A percentile compares a stretch with the other conserved stretches of the same genome.
These are phyloP conservation scores for Ministeria vibrans DNA, from an alignment of 78 protist genomes.

Conservation along the genomic window DNA sequence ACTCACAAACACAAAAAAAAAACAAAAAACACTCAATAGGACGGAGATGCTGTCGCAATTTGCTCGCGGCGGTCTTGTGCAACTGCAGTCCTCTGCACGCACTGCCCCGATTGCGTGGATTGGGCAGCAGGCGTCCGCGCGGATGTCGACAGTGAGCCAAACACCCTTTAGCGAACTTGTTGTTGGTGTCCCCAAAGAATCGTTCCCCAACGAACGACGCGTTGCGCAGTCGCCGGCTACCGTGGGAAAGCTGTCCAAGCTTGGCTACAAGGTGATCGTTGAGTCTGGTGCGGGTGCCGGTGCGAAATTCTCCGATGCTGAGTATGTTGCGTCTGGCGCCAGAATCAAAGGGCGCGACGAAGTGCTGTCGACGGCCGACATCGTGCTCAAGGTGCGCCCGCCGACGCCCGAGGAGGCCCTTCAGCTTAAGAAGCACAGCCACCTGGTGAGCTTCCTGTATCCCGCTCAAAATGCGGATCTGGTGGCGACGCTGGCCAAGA, in stretches of 20 bases:
- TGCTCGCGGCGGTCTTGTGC: neutral
- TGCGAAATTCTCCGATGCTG: constrained; percentile 24
- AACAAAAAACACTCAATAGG: too few species aligned
- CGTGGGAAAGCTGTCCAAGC: constrained; percentile 10
- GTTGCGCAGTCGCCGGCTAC: constrained; percentile 30
- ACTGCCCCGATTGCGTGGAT: neutral
- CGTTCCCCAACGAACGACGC: constrained; percentile 12
- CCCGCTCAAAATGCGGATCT: constrained; percentile 1
- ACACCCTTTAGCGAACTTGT: neutral
- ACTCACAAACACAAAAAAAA: too few species aligned
- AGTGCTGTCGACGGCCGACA: constrained; percentile 31
- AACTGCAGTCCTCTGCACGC: neutral
- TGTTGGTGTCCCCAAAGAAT: constrained; percentile 36
- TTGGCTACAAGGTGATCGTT: constrained; percentile 24
- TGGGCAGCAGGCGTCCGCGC: neutral
- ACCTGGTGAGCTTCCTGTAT: constrained; percentile 43
- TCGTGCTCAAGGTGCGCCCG: constrained; percentile 51
- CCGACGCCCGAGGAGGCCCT: constrained; percentile 23
- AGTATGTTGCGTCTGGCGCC: constrained; percentile 21
- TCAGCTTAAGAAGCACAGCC: constrained; percentile 36
- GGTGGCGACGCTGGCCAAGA: constrained; percentile 4
- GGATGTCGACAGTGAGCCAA: neutral
- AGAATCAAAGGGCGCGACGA: constrained; percentile 5
- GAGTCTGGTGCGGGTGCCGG: constrained; percentile 31
- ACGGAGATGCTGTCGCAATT: neutral